Evolutionary conservation across 2,329 filamentous ascomycete genomes (phyloP).

Genomic region (Elsinoe perseae): DNA sequence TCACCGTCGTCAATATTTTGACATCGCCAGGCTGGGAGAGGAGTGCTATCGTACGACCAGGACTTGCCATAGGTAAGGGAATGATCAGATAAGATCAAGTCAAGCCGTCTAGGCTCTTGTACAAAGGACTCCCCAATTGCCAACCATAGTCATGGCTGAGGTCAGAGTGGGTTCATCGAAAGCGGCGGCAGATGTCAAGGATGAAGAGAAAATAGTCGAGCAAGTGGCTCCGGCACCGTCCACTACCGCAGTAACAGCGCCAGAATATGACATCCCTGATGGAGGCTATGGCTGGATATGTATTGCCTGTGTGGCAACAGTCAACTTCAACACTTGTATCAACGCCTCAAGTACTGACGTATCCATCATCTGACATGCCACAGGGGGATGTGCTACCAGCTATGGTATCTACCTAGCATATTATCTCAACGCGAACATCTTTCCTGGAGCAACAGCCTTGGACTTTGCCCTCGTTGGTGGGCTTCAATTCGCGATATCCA

Average conservation of each 20-base stretch:
- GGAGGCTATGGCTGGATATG: slow-evolving; percentile 34
- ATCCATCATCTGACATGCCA: slow-evolving; percentile 3
- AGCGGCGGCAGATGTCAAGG: background rate
- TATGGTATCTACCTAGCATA: slow-evolving; percentile 40
- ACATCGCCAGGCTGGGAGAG: background rate
- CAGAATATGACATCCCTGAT: slow-evolving; percentile 23
- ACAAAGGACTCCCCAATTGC: background rate
- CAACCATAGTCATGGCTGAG: background rate
- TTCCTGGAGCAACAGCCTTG: slow-evolving; percentile 29
- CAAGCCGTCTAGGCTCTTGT: background rate
- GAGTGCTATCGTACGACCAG: background rate
- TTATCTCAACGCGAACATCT: slow-evolving; percentile 32
- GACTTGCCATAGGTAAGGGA: background rate
- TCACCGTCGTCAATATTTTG: slow-evolving; percentile 3
- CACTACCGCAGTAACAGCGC: background rate
- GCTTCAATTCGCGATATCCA: slow-evolving; percentile 31
- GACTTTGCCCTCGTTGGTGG: slow-evolving; percentile 37
- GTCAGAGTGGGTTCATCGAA: background rate
- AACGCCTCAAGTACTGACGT: no score
- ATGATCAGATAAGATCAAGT: slow-evolving; percentile 8
- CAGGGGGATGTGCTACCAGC: slow-evolving; percentile 20
- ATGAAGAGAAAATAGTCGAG: slow-evolving; percentile 6
- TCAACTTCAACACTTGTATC: slow-evolving; percentile 29
- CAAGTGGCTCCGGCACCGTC: slow-evolving; percentile 5
- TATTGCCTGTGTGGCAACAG: slow-evolving; percentile 22